A percentile compares a stretch with the other conserved stretches of the same genome.
These are phyloP conservation scores for Arthroderma sp. DNA, from an alignment of 2,329 filamentous ascomycete genomes.

Conservation along the genomic window DNA sequence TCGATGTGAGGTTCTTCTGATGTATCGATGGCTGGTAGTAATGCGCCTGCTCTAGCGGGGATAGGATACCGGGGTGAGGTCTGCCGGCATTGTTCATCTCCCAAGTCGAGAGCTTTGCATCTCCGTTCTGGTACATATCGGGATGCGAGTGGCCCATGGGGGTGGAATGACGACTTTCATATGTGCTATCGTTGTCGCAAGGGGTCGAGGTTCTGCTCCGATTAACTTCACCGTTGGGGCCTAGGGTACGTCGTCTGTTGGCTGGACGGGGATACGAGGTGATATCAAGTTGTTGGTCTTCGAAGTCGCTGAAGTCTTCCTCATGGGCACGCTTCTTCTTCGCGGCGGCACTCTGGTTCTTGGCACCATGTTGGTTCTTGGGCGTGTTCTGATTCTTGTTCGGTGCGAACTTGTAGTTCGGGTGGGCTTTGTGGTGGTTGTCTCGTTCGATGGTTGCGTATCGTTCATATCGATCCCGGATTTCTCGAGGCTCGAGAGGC, in stretches of 20 bases:
- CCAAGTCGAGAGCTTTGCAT: slow-evolving; percentile 37
- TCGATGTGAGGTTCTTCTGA: slow-evolving; percentile 27
- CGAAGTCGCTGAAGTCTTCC: slow-evolving; percentile 32
- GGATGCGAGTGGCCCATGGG: slow-evolving; percentile 9
- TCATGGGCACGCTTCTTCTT: slow-evolving; percentile 39
- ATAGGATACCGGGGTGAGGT: slow-evolving; percentile 37
- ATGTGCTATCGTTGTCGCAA: slow-evolving; percentile 19
- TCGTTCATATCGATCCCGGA: slow-evolving; percentile 64
- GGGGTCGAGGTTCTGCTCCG: slow-evolving; percentile 28
- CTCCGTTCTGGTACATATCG: slow-evolving; percentile 11
- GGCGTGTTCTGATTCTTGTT: slow-evolving; percentile 47
- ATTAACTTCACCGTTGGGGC: slow-evolving; percentile 21
- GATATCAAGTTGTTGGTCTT: slow-evolving; percentile 18
- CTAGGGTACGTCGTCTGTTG: slow-evolving; percentile 18
- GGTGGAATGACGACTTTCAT: slow-evolving; percentile 13
- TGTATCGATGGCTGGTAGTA: slow-evolving; percentile 42
- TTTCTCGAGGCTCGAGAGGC: slow-evolving; percentile 61
- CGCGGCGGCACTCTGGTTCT: slow-evolving; percentile 13
- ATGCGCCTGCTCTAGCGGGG: slow-evolving; percentile 35
- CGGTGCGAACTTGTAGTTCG: slow-evolving; percentile 87
- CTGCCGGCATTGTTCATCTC: slow-evolving; percentile 41
- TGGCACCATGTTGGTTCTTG: not conserved
- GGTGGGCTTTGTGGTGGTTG: slow-evolving; percentile 76
- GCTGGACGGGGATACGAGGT: slow-evolving; percentile 14
- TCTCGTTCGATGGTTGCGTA: slow-evolving; percentile 69